Evolutionary conservation across 2,329 filamentous ascomycete genomes (phyloP), one percentile per base, ranked within the genome.

Genomic region (Cladophialophora bantiana): DNA sequence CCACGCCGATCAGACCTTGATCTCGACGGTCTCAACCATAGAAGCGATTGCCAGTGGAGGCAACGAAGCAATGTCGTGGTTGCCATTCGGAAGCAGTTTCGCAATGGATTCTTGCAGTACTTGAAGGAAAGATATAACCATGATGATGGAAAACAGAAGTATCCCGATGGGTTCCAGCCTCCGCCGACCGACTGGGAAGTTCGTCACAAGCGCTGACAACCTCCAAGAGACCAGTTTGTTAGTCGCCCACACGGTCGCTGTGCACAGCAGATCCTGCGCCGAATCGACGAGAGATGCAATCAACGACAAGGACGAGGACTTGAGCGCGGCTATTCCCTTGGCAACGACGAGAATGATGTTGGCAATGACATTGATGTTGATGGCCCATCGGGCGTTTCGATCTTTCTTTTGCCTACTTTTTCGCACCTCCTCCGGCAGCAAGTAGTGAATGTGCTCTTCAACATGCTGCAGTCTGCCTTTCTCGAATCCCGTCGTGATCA

Each of bases 271-370:
- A 68, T 89, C 86, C 18, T 88, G 79, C 1, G 85, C 86, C 0
- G 86, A 88, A 74, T 89, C 87, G 13, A 88, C 84, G 9, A 88
- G 80, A 20, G 85, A 88, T 10, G 87, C 87, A 38, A 89, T 84
- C 18, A 89, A 79, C 1, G 86, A 89, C 6, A 89, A 80, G 0
- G 87, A 89, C 56, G 78, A 83, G 2, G 86, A 87, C 69, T 81
- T 83, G 48, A 84, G 77, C 18, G 84, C 85, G 13, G 86, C 86
- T 13, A 83, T 77, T 54, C 84, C 80, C 73, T 89, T 89, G 4
- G 84, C 85, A 9, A 80, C 76, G 2, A 89, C 78, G 1, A 88
- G 80, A 55, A 87, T 72, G 48, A 87, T 81, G 70, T 89, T 89
- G 45, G 86, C 86, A n/a, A 84, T 74, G 6, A 88, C 82, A 67